Evolutionary conservation across 306 rosid genomes (phyloP).

Genomic region (Lupinus albus): DNA sequence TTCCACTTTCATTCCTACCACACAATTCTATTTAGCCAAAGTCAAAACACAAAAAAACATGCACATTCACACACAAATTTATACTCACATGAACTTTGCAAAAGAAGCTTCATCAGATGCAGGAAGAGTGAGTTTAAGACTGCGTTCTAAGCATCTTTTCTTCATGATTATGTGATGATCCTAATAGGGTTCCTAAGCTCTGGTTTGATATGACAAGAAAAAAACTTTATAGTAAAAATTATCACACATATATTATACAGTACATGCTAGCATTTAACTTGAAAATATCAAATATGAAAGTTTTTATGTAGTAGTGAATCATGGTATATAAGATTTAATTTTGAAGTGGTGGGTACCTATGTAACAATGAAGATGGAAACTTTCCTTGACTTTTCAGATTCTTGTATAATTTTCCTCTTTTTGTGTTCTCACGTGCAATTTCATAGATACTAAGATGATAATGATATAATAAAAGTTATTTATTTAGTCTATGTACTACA

Average conservation of each 20-base stretch:
- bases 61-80: conserved; percentile 31
- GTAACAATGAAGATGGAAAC: conserved; percentile 15
- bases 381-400: conserved; percentile 35
- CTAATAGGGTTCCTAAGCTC: conserved; percentile 14
- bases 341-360: conserved; percentile 6
- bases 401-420: neutral
- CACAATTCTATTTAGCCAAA: conserved; percentile 44
- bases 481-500: too few relatives aligned
- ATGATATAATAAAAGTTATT: too few relatives aligned
- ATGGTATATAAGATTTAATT: neutral
- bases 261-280: neutral
- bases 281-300: conserved; percentile 1
- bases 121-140: conserved; percentile 77
- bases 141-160: conserved; percentile 54
- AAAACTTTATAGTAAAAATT: conserved; percentile 3
- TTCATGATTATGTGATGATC: conserved; percentile 54
- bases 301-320: neutral
- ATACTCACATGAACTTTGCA: conserved; percentile 71
- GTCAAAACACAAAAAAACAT: conserved; percentile 14
- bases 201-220: conserved; percentile 1
- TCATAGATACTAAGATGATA: too few relatives aligned
- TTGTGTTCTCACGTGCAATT: conserved; percentile 25
- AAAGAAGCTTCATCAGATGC: conserved; percentile 63
- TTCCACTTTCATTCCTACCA: conserved; percentile 80
- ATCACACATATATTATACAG: conserved; percentile 1